These are phyloP conservation scores for Ogataea ganodermae DNA, from an alignment of 805 yeast genomes.

Conservation along the genomic window DNA sequence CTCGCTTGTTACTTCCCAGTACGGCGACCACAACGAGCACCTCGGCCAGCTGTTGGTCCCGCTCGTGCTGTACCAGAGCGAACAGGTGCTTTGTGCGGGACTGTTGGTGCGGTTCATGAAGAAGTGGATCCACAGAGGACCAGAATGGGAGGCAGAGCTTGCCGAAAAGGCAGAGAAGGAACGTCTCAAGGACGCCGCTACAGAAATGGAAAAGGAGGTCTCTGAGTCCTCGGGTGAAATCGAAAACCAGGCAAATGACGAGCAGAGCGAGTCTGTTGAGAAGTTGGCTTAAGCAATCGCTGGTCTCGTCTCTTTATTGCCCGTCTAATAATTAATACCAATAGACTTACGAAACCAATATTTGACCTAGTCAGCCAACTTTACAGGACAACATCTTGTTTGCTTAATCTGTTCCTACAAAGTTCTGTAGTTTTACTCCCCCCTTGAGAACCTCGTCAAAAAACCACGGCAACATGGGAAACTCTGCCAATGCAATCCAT, in stretches of 20 bases:
- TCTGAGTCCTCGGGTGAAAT: neutral
- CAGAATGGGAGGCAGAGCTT: constrained; percentile 16
- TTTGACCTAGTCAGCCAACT: too few relatives aligned
- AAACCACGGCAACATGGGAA: constrained; percentile 1
- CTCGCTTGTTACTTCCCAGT: constrained; percentile 63
- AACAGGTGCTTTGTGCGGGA: constrained; percentile 83
- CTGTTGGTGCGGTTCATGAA: constrained; percentile 65
- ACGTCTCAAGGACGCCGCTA: neutral
- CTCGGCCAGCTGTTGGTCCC: constrained; percentile 79
- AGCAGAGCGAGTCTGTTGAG: too few relatives aligned
- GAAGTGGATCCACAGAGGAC: constrained; percentile 58
- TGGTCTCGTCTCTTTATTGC: too few relatives aligned
- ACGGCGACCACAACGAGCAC: constrained; percentile 60
- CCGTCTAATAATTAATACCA: neutral
- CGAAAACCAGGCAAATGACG: neutral
- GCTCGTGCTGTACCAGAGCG: constrained; percentile 81
- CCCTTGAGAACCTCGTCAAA: constrained; percentile 9
- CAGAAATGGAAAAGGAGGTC: neutral
- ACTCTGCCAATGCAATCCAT: constrained; percentile 5
- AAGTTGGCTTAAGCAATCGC: too few relatives aligned
- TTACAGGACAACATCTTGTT: too few relatives aligned
- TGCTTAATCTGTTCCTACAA: too few relatives aligned
- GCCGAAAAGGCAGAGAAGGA: constrained; percentile 3
- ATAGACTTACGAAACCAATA: too few relatives aligned
- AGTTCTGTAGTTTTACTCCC: neutral